Conservation (phyloP, 352 stramenopile species). For the Globisporangium echinulatum region DNA sequence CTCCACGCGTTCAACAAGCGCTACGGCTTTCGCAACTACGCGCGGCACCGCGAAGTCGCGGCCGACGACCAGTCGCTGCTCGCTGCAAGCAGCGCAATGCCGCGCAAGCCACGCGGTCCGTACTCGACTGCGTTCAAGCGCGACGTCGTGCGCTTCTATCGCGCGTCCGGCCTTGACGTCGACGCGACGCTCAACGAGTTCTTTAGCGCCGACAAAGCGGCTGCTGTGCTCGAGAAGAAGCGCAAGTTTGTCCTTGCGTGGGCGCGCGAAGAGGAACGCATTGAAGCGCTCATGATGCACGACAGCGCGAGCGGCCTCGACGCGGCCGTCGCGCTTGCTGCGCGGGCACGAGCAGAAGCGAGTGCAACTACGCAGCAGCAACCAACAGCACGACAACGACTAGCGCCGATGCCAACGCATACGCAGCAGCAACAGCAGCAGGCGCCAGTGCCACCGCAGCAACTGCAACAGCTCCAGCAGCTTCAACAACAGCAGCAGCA, state of each 20-base stretch:
- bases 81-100: constrained; percentile 7
- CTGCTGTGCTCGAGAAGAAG: constrained; percentile 14
- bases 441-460: constrained; percentile 1
- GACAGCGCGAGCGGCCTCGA: constrained; percentile 7
- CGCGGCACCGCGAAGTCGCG: constrained; percentile 14
- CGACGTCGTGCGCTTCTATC: constrained; percentile 15
- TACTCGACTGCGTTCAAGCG: constrained; percentile 17
- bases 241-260: constrained; percentile 13
- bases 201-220: constrained; percentile 11
- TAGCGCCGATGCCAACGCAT: not conserved
- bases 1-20: constrained; percentile 16
- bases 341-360: not conserved
- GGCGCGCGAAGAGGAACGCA: constrained; percentile 11
- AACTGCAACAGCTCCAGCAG: not conserved
- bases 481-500: constrained; percentile 6
- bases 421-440: constrained; percentile 2
- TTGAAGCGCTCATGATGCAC: constrained; percentile 14
- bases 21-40: constrained; percentile 18
- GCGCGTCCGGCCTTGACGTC: constrained; percentile 8
- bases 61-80: constrained; percentile 8
- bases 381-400: not conserved
- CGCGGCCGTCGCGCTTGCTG: not conserved
- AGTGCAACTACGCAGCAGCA: not conserved
- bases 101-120: constrained; percentile 7
- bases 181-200: constrained; percentile 12